A percentile compares a stretch with the other conserved stretches of the same genome.
Evolutionary conservation across 106 monocot species (phyloP).

Genomic region (Platanthera zijinensis): DNA sequence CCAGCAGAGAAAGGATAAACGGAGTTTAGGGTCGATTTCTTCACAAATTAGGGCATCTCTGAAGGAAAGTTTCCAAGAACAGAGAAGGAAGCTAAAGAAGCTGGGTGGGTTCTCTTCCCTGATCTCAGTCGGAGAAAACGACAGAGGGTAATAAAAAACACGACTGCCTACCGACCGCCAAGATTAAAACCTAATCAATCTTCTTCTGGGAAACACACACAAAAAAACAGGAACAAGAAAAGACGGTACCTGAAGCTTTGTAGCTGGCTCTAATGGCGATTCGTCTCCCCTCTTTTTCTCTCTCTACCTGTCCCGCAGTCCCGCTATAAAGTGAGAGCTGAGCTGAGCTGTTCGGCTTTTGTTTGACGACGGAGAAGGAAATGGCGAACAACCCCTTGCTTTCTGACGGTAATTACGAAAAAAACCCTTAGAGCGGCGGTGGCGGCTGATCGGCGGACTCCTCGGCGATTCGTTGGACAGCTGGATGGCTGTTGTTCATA

Average conservation of each 20-base stretch:
- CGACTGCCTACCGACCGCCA: too few species aligned
- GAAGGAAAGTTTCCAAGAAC: not conserved
- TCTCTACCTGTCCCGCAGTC: not conserved
- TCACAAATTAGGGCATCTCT: not conserved
- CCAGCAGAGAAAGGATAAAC: not conserved
- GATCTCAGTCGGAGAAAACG: not conserved
- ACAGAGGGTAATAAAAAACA: not conserved
- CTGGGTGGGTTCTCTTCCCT: too few species aligned
- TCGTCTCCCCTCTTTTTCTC: not conserved
- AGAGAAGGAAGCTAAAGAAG: not conserved
- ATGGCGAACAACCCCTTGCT: not conserved
- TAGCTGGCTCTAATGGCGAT: conserved; percentile 9
- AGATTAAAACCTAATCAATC: not conserved
- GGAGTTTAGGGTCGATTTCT: not conserved
- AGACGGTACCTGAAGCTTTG: conserved; percentile 6
- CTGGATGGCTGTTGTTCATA: not conserved
- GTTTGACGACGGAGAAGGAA: not conserved
- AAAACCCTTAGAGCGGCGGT: too few species aligned
- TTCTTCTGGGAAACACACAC: not conserved
- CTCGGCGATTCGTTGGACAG: not conserved
- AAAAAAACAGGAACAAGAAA: not conserved
- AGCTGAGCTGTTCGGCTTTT: not conserved
- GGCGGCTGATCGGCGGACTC: not conserved
- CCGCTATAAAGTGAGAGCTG: not conserved
- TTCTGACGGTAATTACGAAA: not conserved